Evolutionary conservation across 805 yeast genomes (phyloP), one percentile per base, ranked within the genome.

Genomic region (Jamesozyma spencerorum): DNA sequence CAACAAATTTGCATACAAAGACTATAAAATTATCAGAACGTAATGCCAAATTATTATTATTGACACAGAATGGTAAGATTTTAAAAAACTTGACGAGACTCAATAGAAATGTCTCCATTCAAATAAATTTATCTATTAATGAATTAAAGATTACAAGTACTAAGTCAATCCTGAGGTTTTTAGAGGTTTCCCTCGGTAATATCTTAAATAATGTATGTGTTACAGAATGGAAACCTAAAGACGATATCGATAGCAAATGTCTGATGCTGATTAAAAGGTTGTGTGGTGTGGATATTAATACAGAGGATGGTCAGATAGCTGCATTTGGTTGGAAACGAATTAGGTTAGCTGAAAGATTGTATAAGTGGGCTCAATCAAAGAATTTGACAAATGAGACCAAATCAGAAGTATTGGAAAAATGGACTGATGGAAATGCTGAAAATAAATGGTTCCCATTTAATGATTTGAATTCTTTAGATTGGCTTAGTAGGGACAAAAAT

Each of bases 51-150:
- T 44, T 58, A 13, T 38, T 59, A 27, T 33, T 59, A 22, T 44
- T 57, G 18, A 58, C 64, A 10, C 51, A 58, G 36, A 58, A 57
- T 40, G 63, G 64, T 39, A 59, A 54, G 48, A 54, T 59, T 15
- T 41, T 59, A 14, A 50, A 56, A 30, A 59, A 59, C 41, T 48
- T 59, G 29, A 50, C 60, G 3, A 46, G 58, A 15, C 44, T 59
- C 20, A 58, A 60, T 18, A 28, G 32, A 17, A 40, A 45, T 18
- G 17, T 45, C 11, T 30, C 33, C 2, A 36, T 45, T 19, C 45
- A 42, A 30, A 20, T 45, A n/a, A 40, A 45, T 27, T 22, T 40
- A 26, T 37, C 41, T 18, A 39, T 34, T 26, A 40, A 40, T 24
- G 40, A 45, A 32, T 33, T 45, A 20, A 36, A 28, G 20, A 38